Conservation (phyloP, 2,329 filamentous ascomycete species). For the Apiospora pterosperma region DNA sequence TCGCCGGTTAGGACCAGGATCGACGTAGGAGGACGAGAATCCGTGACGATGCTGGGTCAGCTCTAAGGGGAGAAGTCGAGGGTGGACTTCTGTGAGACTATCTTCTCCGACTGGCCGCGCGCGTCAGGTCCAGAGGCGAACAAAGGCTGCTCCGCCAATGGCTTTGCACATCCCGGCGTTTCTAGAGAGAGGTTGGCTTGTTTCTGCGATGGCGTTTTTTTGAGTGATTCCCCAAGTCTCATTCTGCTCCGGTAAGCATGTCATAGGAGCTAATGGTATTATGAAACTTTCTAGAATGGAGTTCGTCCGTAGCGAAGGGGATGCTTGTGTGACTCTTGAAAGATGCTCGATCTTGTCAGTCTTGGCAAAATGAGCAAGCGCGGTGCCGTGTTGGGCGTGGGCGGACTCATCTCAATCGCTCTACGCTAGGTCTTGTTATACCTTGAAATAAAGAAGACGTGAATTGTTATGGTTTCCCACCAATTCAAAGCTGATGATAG, state of each 20-base stretch:
- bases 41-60: neutral
- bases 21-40: neutral
- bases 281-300: slow-evolving; percentile 1
- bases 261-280: slow-evolving; percentile 2
- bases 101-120: neutral
- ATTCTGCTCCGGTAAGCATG: neutral
- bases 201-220: slow-evolving; percentile 6
- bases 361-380: neutral
- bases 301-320: neutral
- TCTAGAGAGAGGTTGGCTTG: neutral
- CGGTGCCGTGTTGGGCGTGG: neutral
- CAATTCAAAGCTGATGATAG: neutral
- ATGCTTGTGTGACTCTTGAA: neutral
- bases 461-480: neutral
- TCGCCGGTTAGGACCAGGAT: slow-evolving; percentile 1
- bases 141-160: neutral
- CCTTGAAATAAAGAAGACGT: neutral
- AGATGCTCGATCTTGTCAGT: neutral
- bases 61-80: neutral
- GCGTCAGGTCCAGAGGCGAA: neutral
- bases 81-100: neutral
- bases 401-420: neutral
- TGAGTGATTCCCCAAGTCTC: slow-evolving; percentile 5
- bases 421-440: neutral
- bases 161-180: slow-evolving; percentile 6